Evolutionary conservation across 2,329 filamentous ascomycete species (phyloP), one percentile per base, ranked within the genome.

Genomic region (Cadophora malorum): DNA sequence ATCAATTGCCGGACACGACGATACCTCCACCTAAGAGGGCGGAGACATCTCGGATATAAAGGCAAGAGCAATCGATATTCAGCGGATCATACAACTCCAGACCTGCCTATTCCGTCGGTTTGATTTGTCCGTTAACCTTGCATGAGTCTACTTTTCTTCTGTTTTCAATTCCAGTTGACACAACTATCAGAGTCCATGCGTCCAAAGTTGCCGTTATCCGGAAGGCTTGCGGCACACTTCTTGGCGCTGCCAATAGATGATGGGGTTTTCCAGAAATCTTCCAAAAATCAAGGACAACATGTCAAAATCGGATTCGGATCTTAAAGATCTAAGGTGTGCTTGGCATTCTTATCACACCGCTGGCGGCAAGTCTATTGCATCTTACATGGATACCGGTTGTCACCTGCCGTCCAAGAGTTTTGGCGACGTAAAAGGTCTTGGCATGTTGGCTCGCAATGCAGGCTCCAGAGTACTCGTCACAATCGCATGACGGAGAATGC

Each of bases 331-430:
- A 33, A 55, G 16, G 35, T 16, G 12, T 16, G 10, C 56, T 59
- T 59, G 35, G 33, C 56, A 59, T 45, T 9, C 35, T 25, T 59
- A 59, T 59, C 35, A 41, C 56, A 59, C 56, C 35, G 56, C 35
- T 12, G 10, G n/a, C 56, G 35, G 35, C 35, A 45, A 45, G 33
- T 41, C 35, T 59, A 59, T 41, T 59, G n/a, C 35, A 23, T 55
- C 10, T 31, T 33, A 55, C 52, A 55, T 55, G 52, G 28, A 45
- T 59, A 4, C 35, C 56, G 56, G n/a, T 45, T 59, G 56, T 41
- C n/a, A 21, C 56, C n/a, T 59, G 56, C 56, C 56, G 56, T 59
- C 33, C 56, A 59, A 59, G 56, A 59, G 10, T 59, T 35, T n/a
- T n/a, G 25, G 5, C 5, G 9, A 35, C 33, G 33, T 35, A 38